Base-by-base conservation (phyloP, 345 rosid species). In the Populus deltoides region DNA sequence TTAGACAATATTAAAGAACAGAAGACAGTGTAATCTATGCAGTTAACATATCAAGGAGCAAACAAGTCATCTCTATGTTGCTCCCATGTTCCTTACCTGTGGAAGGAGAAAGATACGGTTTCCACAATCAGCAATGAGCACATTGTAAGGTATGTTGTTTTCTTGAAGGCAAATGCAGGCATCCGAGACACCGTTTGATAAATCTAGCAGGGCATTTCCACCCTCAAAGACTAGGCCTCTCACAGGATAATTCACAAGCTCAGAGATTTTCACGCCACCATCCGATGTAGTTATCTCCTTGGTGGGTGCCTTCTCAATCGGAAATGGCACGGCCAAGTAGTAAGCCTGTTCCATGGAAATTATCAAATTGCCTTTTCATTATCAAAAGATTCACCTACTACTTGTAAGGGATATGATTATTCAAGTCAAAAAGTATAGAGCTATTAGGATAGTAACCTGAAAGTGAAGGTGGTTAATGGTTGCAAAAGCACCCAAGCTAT, bases 391-490 rank as follows among this genome's bases (percentile, higher is more conserved):
- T 5, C 33, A 76, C 33, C 12, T 35, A 29, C 27, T 13, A 66
- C 38, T 6, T 17, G 27, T 4, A 38, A 57, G 9, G 9, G 13
- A 73, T 25, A 57, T 47, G 24, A 18, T 7, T 29, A 53, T 4
- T n/a, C 71, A 22, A 65, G 76, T 66, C 36, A 8, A 9, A 75
- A 18, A 69, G 33, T 31, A 47, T 65, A 76, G 35, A 45, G 25
- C 49, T 53, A 29, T 35, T 9, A 1, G 18, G 72, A 31, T 38
- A 75, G 9, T 66, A 68, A 96, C 99, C 99, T 96, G 98, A 81
- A 96, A 96, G 88, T 96, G 99, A 77, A 96, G 99, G 81, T 96
- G 99, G 80, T 96, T 96, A 85, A 93, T 90, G 75, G 99, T 96
- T 36, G 97, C 99, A 88, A 96, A 96, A 70, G 99, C 97, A 63